These are phyloP conservation scores for Russula lepida DNA, from an alignment of 768 basidiomycete species.

Conservation along the genomic window DNA sequence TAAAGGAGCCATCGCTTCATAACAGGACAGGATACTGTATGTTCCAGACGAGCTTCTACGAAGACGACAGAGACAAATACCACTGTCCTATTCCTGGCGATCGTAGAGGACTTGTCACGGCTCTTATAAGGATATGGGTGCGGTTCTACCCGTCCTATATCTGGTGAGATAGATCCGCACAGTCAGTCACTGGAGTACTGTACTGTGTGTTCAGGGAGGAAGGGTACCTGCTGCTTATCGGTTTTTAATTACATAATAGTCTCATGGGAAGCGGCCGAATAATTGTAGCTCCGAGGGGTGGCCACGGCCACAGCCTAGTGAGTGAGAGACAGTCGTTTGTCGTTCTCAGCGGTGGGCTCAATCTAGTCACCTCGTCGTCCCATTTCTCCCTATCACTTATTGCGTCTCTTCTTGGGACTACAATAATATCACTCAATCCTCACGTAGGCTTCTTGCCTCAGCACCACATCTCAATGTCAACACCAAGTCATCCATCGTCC, in stretches of 20 bases:
- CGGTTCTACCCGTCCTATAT: not conserved
- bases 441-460: not conserved
- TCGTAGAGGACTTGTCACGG: not conserved
- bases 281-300: constrained; percentile 21
- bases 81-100: not conserved
- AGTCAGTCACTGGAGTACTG: not conserved
- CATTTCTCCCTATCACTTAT: not conserved
- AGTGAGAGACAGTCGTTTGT: not conserved
- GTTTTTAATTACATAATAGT: constrained; percentile 5
- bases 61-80: not conserved
- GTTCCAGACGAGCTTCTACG: no score
- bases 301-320: not conserved
- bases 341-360: not conserved
- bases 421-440: not conserved
- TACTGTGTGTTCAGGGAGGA: not conserved
- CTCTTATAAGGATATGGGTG: not conserved
- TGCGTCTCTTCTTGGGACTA: not conserved
- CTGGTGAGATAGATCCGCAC: not conserved
- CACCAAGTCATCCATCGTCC: constrained; percentile 26
- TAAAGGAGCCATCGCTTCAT: not conserved
- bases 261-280: constrained; percentile 2
- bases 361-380: not conserved
- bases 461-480: constrained; percentile 10
- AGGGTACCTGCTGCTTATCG: not conserved
- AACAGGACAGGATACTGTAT: not conserved